Percentiles rank a stretch among this genome's conserved stretches.
Conservation (phyloP, 495 filamentous ascomycete species). For the Neurospora pannonica region DNA sequence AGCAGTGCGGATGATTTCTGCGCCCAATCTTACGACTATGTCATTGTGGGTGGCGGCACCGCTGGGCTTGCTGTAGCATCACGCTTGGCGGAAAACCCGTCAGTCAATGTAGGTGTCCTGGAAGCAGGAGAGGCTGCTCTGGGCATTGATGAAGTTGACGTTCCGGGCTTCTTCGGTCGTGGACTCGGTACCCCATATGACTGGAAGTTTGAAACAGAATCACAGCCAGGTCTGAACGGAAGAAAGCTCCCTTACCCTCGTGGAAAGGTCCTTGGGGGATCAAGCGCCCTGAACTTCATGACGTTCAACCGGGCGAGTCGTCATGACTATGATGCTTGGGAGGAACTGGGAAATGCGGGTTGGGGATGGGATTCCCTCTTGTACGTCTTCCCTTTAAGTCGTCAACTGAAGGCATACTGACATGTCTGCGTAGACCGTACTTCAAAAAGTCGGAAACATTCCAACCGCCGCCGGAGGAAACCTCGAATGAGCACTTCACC, state of each 20-base stretch:
- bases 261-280: constrained; percentile 45
- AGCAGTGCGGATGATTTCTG: constrained; percentile 24
- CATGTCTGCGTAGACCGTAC: constrained; percentile 25
- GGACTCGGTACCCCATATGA: constrained; percentile 40
- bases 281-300: constrained; percentile 35
- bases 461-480: constrained; percentile 25
- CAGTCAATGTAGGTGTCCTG: constrained; percentile 40
- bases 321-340: constrained; percentile 51
- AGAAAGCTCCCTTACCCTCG: constrained; percentile 27
- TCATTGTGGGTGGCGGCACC: constrained; percentile 50
- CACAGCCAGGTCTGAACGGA: constrained; percentile 33
- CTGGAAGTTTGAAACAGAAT: constrained; percentile 41
- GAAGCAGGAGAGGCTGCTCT: constrained; percentile 40
- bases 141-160: constrained; percentile 35
- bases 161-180: constrained; percentile 26
- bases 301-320: constrained; percentile 47
- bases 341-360: constrained; percentile 41
- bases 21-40: constrained; percentile 60
- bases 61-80: constrained; percentile 46
- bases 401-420: background rate
- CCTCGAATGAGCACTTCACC: constrained; percentile 21
- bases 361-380: constrained; percentile 49
- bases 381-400: constrained; percentile 13
- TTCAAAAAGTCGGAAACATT: constrained; percentile 43
- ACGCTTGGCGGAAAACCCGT: constrained; percentile 39